phyloP scores from a whole-genome alignment of 2,329 filamentous ascomycete genomes.

The Clonostachys solani region DNA sequence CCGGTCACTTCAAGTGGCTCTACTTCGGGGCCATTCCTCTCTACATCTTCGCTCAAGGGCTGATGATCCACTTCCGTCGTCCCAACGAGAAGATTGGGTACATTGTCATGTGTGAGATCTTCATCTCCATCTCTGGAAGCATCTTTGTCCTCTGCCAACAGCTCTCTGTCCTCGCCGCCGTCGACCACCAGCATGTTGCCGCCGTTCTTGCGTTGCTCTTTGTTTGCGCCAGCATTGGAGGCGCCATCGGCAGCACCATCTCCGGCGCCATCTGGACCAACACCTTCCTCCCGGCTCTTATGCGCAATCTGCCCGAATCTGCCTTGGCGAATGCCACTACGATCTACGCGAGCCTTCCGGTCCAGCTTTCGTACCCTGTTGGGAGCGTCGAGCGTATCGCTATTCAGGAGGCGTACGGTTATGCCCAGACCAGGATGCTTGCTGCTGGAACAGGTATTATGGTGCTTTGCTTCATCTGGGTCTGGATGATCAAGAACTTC shows the following conservation, averaged over 20 bases:
- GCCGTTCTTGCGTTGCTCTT: slow-evolving; percentile 39
- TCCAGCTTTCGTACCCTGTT: slow-evolving; percentile 30
- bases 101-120: slow-evolving; percentile 48
- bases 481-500: slow-evolving; percentile 20
- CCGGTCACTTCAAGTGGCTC: slow-evolving; percentile 44
- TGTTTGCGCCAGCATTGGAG: slow-evolving; percentile 37
- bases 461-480: slow-evolving; percentile 16
- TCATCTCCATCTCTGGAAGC: slow-evolving; percentile 46
- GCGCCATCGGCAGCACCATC: slow-evolving; percentile 38
- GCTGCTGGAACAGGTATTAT: slow-evolving; percentile 25
- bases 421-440: slow-evolving; percentile 35
- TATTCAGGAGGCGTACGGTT: slow-evolving; percentile 40
- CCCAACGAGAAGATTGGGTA: slow-evolving; percentile 36
- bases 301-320: slow-evolving; percentile 28
- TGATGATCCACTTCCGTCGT: slow-evolving; percentile 26
- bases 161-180: slow-evolving; percentile 52
- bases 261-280: slow-evolving; percentile 37
- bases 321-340: slow-evolving; percentile 28
- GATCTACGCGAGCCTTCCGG: slow-evolving; percentile 27
- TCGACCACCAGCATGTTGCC: slow-evolving; percentile 49
- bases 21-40: slow-evolving; percentile 39
- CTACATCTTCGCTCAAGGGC: slow-evolving; percentile 46
- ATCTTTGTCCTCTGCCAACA: slow-evolving; percentile 51
- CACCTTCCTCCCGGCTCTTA: slow-evolving; percentile 27
- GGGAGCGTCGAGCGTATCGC: slow-evolving; percentile 32